These are phyloP conservation scores for Pseudogymnoascus sp. DNA, from an alignment of 2,329 filamentous ascomycete species.

Conservation along the genomic window DNA sequence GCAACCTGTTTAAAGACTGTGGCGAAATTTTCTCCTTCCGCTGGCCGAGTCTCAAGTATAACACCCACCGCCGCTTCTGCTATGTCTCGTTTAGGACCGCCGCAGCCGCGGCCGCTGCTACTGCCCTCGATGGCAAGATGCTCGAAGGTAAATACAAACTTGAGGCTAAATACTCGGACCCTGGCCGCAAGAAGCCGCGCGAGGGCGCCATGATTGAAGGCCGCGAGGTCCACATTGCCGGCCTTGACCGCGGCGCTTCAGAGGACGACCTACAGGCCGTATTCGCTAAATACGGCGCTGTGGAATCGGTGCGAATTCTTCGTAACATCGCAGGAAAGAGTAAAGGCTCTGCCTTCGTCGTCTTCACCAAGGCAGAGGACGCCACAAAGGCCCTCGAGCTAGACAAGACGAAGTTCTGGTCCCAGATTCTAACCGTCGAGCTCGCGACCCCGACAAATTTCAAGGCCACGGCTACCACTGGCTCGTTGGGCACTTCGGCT, in stretches of 20 bases:
- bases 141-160: constrained; percentile 64
- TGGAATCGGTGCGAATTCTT: constrained; percentile 66
- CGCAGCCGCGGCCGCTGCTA: constrained; percentile 63
- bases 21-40: constrained; percentile 80
- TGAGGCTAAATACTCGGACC: constrained; percentile 77
- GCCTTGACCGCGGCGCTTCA: constrained; percentile 53
- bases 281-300: constrained; percentile 68
- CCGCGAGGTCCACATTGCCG: constrained; percentile 73
- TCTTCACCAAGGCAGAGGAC: constrained; percentile 64
- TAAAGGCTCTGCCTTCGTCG: constrained; percentile 73
- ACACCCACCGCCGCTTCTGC: constrained; percentile 85
- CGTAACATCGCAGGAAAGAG: constrained; percentile 59
- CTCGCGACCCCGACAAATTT: constrained; percentile 49
- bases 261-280: constrained; percentile 63
- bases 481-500: constrained; percentile 26
- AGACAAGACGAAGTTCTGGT: constrained; percentile 63
- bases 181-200: constrained; percentile 67
- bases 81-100: constrained; percentile 80
- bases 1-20: constrained; percentile 61
- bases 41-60: constrained; percentile 85
- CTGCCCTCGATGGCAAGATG: constrained; percentile 61
- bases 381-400: constrained; percentile 58
- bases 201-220: constrained; percentile 78
- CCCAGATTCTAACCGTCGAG: constrained; percentile 60
- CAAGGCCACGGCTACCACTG: constrained; percentile 46